Conservation (phyloP, 164 flowering plant species). For the Amborella trichopoda region DNA sequence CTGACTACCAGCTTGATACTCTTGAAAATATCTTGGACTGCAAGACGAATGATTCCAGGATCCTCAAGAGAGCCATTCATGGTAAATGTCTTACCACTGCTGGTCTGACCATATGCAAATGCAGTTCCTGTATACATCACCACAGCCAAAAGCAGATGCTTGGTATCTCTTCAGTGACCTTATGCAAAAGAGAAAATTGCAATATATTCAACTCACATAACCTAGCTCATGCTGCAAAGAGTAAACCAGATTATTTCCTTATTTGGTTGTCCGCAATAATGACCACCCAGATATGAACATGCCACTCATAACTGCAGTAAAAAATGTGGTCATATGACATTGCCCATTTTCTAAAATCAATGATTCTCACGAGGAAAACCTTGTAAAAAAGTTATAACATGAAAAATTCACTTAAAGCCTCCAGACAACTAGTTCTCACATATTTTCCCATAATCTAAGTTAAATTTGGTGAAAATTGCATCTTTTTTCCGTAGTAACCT, state of each 20-base stretch:
- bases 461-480: too few relatives aligned
- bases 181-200: not conserved
- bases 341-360: too few relatives aligned
- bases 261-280: not conserved
- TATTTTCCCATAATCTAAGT: too few relatives aligned
- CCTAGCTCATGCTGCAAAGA: not conserved
- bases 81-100: constrained; percentile 92
- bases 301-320: not conserved
- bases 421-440: too few relatives aligned
- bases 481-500: too few relatives aligned
- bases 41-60: constrained; percentile 88
- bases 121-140: constrained; percentile 66
- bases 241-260: not conserved
- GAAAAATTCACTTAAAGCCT: too few relatives aligned
- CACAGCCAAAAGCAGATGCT: too few relatives aligned
- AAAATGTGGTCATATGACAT: too few relatives aligned
- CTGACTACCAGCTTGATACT: constrained; percentile 53
- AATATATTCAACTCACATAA: not conserved
- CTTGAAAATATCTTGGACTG: constrained; percentile 64
- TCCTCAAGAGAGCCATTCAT: constrained; percentile 79
- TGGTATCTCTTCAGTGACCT: too few relatives aligned
- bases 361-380: not conserved
- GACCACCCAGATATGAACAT: not conserved
- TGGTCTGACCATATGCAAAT: constrained; percentile 98
- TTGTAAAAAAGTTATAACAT: not conserved